Evolutionary conservation across 331 rosid genomes (phyloP), one percentile per base, ranked within the genome.

Genomic region (Quercus phellos): DNA sequence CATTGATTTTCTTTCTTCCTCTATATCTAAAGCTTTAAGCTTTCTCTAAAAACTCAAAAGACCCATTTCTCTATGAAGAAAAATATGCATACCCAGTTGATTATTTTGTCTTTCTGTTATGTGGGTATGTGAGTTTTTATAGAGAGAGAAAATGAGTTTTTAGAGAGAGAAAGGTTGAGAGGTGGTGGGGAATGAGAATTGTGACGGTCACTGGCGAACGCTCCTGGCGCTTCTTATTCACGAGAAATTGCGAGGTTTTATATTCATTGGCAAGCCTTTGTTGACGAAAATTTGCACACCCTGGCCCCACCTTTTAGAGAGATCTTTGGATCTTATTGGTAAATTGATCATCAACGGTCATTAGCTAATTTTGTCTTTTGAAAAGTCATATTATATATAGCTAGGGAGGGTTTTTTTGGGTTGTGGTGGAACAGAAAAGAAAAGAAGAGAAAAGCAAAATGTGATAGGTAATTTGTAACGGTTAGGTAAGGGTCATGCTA

Each of bases 201-300:
- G 83, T 70, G 89, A 75, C 70, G 77, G 85, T 55, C 70, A 75
- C 54, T 34, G 80, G 82, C 68, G 83, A 85, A 74, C 92, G 84
- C 85, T 88, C 85, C 88, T 21, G 84, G 90, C 85, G 93, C 93
- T 87, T 84, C 87, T 87, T 79, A 82, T 84, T 87, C 97, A 92
- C 93, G 87, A 86, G 95, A 84, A 80, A 60, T 63, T 84, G 83
- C 68, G 78, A 58, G 72, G 35, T 61, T 18, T 26, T 19, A 7
- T 43, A 60, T 70, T 22, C 4, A 22, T 10, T 4, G 17, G 13
- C 46, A 6, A 29, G n/a, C 2, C 51, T 70, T 38, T 55, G 51
- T 4, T 5, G 81, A 83, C 81, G 4, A 18, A 35, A 27, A 2
- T 8, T 46, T 46, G 16, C 56, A 67, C 71, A 83, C 76, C n/a